phyloP scores from a whole-genome alignment of 2,329 filamentous ascomycete genomes.

The Xylariaceae sp. region DNA sequence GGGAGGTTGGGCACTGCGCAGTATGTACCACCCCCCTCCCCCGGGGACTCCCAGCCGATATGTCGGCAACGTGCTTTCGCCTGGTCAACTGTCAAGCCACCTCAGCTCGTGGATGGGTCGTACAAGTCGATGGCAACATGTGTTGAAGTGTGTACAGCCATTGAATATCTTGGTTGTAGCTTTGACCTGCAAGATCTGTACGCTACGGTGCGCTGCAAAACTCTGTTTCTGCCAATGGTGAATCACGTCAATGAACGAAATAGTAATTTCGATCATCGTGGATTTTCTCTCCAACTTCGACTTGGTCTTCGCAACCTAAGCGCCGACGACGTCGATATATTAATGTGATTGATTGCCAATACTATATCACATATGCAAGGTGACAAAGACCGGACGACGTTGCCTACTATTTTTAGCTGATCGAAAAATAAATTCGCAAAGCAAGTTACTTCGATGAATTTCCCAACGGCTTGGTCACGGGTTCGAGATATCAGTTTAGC shows the following conservation, averaged over 20 bases:
- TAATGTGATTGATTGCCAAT: conserved; percentile 2
- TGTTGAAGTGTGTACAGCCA: too few relatives aligned
- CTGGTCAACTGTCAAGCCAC: too few relatives aligned
- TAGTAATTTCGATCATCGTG: conserved; percentile 3
- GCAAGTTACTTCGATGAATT: conserved; percentile 3
- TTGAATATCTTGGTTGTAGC: too few relatives aligned
- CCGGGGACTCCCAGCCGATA: too few relatives aligned
- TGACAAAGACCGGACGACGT: background rate
- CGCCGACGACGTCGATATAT: conserved; percentile 15
- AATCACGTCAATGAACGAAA: background rate
- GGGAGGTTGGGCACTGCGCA: too few relatives aligned
- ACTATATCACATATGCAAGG: conserved; percentile 8
- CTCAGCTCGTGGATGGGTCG: too few relatives aligned
- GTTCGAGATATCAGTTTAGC: background rate
- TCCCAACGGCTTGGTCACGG: too few relatives aligned
- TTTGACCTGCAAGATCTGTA: too few relatives aligned
- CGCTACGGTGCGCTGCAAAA: background rate
- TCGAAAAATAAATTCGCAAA: background rate
- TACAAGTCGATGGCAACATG: too few relatives aligned
- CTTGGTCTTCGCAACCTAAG: conserved; percentile 18
- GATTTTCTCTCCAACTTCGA: conserved; percentile 7
- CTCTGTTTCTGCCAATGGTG: background rate
- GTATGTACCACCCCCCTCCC: too few relatives aligned
- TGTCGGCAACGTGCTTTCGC: too few relatives aligned
- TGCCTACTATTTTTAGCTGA: background rate